A percentile compares a stretch with the other conserved stretches of the same genome.
Conservation (phyloP, 108 stramenopile species). For the Cyclotella sp. region DNA sequence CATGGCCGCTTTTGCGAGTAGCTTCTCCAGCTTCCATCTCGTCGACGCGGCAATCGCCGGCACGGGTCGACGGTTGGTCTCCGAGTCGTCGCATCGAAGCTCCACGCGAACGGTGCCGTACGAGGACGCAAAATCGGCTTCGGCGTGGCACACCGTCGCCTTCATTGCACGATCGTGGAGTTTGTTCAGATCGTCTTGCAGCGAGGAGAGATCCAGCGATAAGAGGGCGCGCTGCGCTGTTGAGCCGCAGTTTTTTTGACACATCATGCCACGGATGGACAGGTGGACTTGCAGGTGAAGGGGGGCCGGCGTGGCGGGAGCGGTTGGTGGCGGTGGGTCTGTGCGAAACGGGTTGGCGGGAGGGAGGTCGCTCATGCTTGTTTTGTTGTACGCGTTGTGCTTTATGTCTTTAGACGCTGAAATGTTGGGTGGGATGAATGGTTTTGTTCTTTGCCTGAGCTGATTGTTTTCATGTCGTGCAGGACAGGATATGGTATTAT, state of each 20-base stretch:
- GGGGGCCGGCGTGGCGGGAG: background rate
- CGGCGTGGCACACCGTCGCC: background rate
- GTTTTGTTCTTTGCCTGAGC: too few relatives aligned
- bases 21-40: background rate
- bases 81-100: background rate
- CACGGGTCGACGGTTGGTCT: background rate
- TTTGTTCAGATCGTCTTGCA: conserved; percentile 1
- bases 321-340: background rate
- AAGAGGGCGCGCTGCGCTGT: conserved; percentile 56
- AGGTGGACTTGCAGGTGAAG: conserved; percentile 38
- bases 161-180: background rate
- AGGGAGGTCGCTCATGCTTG: background rate
- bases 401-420: background rate
- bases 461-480: too few relatives aligned
- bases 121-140: conserved; percentile 1
- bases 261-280: conserved; percentile 92
- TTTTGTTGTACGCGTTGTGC: background rate
- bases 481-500: too few relatives aligned
- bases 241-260: conserved; percentile 90
- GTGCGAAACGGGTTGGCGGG: background rate
- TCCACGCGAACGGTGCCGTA: background rate
- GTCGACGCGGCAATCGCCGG: background rate
- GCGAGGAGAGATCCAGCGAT: conserved; percentile 21
- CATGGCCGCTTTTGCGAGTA: conserved; percentile 37
- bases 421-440: too few relatives aligned